Evolutionary conservation across 805 yeast species (phyloP).

Genomic region (Candida germanica): DNA sequence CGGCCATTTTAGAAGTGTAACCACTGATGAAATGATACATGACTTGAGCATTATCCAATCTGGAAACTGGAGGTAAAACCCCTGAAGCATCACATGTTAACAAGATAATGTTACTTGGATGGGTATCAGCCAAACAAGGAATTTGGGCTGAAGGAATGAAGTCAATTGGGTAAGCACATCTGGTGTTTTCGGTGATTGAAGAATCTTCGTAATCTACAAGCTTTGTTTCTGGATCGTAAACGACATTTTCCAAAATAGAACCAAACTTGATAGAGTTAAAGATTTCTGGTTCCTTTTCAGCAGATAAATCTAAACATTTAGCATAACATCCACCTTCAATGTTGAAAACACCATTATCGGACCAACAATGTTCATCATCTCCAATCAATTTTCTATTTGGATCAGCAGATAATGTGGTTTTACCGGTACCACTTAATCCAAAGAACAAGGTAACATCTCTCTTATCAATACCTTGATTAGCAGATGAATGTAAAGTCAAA

Average conservation of each 20-base stretch:
- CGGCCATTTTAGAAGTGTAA: slow-evolving; percentile 99
- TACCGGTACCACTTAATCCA: slow-evolving; percentile 97
- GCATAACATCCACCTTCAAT: slow-evolving; percentile 99
- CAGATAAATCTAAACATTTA: slow-evolving; percentile 85
- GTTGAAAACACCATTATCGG: slow-evolving; percentile 96
- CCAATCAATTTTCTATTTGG: slow-evolving; percentile 92
- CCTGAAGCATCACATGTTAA: slow-evolving; percentile 98
- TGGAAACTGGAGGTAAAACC: slow-evolving; percentile 95
- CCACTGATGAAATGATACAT: slow-evolving; percentile 99
- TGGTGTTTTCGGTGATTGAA: slow-evolving; percentile 90
- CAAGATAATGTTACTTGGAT: slow-evolving; percentile 88
- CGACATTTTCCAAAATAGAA: slow-evolving; percentile 89
- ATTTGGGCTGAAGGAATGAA: slow-evolving; percentile 94
- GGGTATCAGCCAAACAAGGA: slow-evolving; percentile 86
- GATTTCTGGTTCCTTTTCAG: slow-evolving; percentile 96
- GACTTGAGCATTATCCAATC: slow-evolving; percentile 89
- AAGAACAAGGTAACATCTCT: slow-evolving; percentile 93
- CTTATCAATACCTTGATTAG: slow-evolving; percentile 79
- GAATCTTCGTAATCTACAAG: slow-evolving; percentile 82
- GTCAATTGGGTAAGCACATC: slow-evolving; percentile 98
- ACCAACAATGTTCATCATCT: slow-evolving; percentile 99
- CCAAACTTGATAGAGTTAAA: slow-evolving; percentile 94
- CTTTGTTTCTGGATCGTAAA: slow-evolving; percentile 74
- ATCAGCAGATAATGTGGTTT: slow-evolving; percentile 95
- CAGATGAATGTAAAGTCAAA: slow-evolving; percentile 91